phyloP scores from a whole-genome alignment of 371 early-diverging fungal genomes.

The Mortierella sp. region DNA sequence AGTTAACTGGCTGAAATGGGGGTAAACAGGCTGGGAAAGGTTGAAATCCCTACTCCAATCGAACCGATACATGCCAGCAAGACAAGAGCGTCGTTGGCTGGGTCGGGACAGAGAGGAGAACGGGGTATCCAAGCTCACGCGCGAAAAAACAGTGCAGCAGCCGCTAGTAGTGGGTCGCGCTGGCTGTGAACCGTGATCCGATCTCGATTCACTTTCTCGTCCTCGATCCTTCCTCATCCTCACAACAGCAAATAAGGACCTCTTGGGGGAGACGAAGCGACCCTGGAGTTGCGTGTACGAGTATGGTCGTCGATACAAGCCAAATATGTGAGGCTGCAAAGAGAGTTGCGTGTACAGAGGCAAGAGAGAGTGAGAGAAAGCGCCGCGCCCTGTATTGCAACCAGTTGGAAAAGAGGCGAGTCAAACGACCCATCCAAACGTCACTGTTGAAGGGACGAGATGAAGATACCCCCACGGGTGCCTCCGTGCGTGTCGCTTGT shows the following conservation, averaged over 20 bases:
- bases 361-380: constrained; percentile 1
- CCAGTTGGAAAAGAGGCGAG: neutral
- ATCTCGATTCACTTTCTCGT: constrained; percentile 4
- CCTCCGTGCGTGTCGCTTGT: neutral
- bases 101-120: too few species aligned
- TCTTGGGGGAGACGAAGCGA: neutral
- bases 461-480: neutral
- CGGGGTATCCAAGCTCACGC: constrained; percentile 1
- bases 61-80: constrained; percentile 7
- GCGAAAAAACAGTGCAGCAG: neutral
- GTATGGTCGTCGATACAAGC: constrained; percentile 13
- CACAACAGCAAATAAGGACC: neutral
- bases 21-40: neutral
- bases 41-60: neutral
- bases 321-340: neutral
- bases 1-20: neutral
- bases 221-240: neutral
- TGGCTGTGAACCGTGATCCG: constrained; percentile 3
- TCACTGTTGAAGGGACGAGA: neutral
- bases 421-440: too few species aligned
- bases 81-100: neutral
- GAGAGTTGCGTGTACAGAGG: constrained; percentile 16
- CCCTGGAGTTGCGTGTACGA: constrained; percentile 4
- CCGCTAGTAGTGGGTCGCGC: neutral
- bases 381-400: constrained; percentile 5